Conservation (phyloP, 2,329 filamentous ascomycete genomes). For the Zymoseptoria pseudotritici region DNA sequence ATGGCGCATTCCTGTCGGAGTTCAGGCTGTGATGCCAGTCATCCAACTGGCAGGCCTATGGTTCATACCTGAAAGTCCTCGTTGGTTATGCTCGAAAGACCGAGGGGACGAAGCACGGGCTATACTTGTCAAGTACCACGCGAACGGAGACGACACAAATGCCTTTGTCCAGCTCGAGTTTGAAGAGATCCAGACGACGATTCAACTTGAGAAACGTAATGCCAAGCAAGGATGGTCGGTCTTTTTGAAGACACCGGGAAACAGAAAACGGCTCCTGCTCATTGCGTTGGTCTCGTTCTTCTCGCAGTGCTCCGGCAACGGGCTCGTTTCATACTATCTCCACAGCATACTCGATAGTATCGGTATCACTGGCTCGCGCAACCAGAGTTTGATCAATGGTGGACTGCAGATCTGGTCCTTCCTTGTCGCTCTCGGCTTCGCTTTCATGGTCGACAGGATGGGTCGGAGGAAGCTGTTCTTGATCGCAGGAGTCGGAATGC, state of each 20-base stretch:
- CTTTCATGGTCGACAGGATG: constrained; percentile 35
- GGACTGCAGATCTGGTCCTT: constrained; percentile 36
- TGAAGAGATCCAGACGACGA: constrained; percentile 46
- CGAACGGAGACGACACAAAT: constrained; percentile 52
- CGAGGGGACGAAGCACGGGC: constrained; percentile 48
- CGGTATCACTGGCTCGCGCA: constrained; percentile 30
- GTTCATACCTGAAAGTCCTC: constrained; percentile 20
- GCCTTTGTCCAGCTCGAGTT: constrained; percentile 59
- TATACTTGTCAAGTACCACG: constrained; percentile 56
- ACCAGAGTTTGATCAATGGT: constrained; percentile 33
- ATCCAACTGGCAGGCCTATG: constrained; percentile 17
- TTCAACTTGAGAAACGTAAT: constrained; percentile 42
- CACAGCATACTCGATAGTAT: constrained; percentile 32
- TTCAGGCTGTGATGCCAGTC: constrained; percentile 19
- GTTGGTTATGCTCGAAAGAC: constrained; percentile 20
- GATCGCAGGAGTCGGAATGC: constrained; percentile 37
- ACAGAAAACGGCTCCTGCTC: constrained; percentile 34
- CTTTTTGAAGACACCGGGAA: constrained; percentile 21
- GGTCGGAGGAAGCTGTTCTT: constrained; percentile 41
- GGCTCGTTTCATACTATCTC: constrained; percentile 28
- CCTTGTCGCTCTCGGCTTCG: constrained; percentile 30
- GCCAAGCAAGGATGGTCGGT: constrained; percentile 32
- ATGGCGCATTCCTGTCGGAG: constrained; percentile 22
- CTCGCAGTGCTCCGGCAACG: constrained; percentile 35
- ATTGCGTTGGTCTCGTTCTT: constrained; percentile 32